Evolutionary conservation across 2,329 filamentous ascomycete genomes (phyloP).

Genomic region (Chaetothyriales sp.): DNA sequence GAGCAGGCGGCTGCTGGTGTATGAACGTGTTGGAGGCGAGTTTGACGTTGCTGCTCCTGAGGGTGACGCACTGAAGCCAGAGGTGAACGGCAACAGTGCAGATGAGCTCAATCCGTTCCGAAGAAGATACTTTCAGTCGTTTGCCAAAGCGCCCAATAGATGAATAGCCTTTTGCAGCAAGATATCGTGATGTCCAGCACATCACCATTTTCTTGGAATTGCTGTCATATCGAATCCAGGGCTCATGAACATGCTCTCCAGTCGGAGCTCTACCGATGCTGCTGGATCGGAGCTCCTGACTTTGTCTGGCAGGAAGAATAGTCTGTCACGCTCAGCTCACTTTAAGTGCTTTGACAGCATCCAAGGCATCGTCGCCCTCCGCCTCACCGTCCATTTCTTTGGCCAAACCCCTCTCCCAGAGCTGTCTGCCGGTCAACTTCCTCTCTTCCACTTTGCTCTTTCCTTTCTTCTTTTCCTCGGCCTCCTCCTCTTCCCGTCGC

Average conservation of each 20-base stretch:
- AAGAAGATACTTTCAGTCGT: constrained; percentile 28
- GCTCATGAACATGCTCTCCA: too few species aligned
- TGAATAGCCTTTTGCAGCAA: constrained; percentile 5
- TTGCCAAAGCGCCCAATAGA: constrained; percentile 2
- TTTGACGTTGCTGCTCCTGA: constrained; percentile 7
- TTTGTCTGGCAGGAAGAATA: not conserved
- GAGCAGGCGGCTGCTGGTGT: constrained; percentile 81
- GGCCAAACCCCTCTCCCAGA: constrained; percentile 64
- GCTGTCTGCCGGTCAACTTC: constrained; percentile 57
- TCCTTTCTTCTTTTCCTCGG: constrained; percentile 70
- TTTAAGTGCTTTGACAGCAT: constrained; percentile 57
- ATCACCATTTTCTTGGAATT: not conserved
- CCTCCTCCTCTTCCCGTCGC: constrained; percentile 59
- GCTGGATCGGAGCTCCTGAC: constrained; percentile 3
- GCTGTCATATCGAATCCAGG: not conserved
- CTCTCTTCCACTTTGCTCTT: constrained; percentile 52
- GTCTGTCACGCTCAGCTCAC: constrained; percentile 34
- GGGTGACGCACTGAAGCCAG: constrained; percentile 29
- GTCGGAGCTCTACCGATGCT: constrained; percentile 18
- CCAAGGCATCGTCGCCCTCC: constrained; percentile 49
- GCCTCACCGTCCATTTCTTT: constrained; percentile 54
- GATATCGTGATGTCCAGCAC: not conserved
- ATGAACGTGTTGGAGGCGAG: constrained; percentile 53
- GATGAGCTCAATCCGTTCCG: constrained; percentile 57
- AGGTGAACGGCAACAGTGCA: constrained; percentile 36